Base-by-base conservation (phyloP, 1,139 yeast genomes). In the Starmera stellimalicola region DNA sequence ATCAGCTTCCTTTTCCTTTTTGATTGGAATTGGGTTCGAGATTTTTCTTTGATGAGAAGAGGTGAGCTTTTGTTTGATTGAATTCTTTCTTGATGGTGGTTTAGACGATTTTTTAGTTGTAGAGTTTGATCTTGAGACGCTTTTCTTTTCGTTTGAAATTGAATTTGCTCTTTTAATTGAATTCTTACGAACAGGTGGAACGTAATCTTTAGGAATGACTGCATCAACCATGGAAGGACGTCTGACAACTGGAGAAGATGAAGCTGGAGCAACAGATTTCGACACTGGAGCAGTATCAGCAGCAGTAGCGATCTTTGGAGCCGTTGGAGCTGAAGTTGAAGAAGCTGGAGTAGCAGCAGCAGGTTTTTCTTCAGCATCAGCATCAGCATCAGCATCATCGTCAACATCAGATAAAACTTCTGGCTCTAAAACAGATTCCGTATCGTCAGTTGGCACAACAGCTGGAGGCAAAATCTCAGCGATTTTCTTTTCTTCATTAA, bases 391-490 rank as follows among this genome's bases (percentile, higher is more conserved):
- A 12, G 33, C 31, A 18, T 33, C 35, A 19, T 19, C 24, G 25
- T 38, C 35, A 18, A 27, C 33, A 24, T 37, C 33, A 16, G 42
- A 17, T 14, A 37, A 30, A n/a, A 28, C 40, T 10, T 26, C 34
- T 9, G 34, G 35, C 30, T 36, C 42, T 30, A 37, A 39, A 8
- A 44, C 31, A 22, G 41, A 30, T 11, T 40, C 42, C 30, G 39
- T 40, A 32, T 37, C 42, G 27, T 38, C 40, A n/a, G 34, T 44
- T 27, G 46, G 42, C 34, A 36, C 42, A 14, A 33, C 26, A 10
- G 39, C 18, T 25, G 54, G 57, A 36, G 50, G 52, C 32, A 47
- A 33, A 17, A 47, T 42, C 35, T 49, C 52, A n/a, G 51, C 41
- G 31, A 51, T 51, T 34, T 44, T 39, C 46, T 43, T 44, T 35